Conservation (phyloP, 768 basidiomycete genomes). For the Termitomyces bulborhizus region DNA sequence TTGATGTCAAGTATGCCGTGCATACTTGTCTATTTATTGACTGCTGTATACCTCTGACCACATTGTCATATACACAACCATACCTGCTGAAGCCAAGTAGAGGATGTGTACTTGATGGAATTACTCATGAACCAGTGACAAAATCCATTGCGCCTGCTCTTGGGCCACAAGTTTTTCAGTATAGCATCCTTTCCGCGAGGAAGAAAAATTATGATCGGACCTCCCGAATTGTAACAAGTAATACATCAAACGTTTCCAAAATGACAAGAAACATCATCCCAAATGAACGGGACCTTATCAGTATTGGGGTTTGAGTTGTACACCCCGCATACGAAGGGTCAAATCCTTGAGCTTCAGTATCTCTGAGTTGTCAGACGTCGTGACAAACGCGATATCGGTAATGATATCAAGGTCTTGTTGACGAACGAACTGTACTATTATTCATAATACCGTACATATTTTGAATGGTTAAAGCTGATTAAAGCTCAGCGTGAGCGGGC, state of each 20-base stretch:
- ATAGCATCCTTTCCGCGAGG: constrained; percentile 22
- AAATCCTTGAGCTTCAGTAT: neutral
- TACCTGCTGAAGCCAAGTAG: too few species aligned
- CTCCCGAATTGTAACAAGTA: constrained; percentile 47
- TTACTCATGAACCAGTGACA: neutral
- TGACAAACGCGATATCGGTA: constrained; percentile 11
- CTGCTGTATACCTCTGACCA: neutral
- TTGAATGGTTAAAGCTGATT: constrained; percentile 35
- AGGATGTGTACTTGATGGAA: too few species aligned
- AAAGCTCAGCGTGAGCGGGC: constrained; percentile 93
- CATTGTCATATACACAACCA: neutral
- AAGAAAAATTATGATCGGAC: constrained; percentile 29
- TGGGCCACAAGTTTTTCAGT: constrained; percentile 33
- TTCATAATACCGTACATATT: constrained; percentile 38
- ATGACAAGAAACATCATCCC: constrained; percentile 32
- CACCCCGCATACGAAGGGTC: neutral
- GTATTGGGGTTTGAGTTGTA: constrained; percentile 10
- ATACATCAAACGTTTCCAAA: constrained; percentile 35
- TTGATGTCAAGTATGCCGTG: neutral
- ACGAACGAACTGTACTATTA: constrained; percentile 45
- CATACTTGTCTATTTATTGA: constrained; percentile 1
- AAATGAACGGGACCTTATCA: constrained; percentile 17
- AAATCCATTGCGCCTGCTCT: constrained; percentile 38
- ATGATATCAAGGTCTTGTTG: constrained; percentile 34
- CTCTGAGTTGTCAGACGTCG: constrained; percentile 2